phyloP scores from a whole-genome alignment of 164 flowering plant species.

The grape (Vitis vinifera) region ASM3070453v1 NC_081807.1:7234501-7235000 shows the following conservation, averaged over 20 bases:
- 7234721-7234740: too few species aligned
- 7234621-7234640: too few species aligned
- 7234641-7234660: too few species aligned
- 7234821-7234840: constrained; percentile 11
- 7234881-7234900: constrained; percentile 5
- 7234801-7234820: constrained; percentile 21
- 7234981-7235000: neutral
- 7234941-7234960: neutral
- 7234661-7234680: too few species aligned
- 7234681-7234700: too few species aligned
- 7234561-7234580: neutral
- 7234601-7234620: too few species aligned
- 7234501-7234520: neutral
- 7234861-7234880: constrained; percentile 29
- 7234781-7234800: neutral
- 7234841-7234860: constrained; percentile 21
- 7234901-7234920: neutral
- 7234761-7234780: too few species aligned
- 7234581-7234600: too few species aligned
- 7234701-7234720: too few species aligned
- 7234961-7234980: neutral
- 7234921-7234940: neutral
- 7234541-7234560: neutral
- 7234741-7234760: too few species aligned
- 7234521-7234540: neutral